Evolutionary conservation across 192 early-diverging fungal species (phyloP), one percentile per base, ranked within the genome.

Genomic region (Entomortierella parvispora): DNA sequence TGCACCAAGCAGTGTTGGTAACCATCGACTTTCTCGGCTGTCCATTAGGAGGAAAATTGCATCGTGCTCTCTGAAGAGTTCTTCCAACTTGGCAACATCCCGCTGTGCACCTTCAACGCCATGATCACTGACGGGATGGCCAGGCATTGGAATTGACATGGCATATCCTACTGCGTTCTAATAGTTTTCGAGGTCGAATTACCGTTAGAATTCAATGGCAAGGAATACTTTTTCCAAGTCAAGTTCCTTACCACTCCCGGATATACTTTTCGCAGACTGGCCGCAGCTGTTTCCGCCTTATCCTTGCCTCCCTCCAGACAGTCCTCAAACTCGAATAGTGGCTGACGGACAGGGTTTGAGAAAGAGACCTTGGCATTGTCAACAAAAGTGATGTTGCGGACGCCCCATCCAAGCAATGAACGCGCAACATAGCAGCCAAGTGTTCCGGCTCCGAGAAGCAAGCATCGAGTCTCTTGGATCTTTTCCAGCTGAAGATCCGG

Each of bases 321-420:
- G 68, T 99, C 97, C 17, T 90, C 89, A 81, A 97, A 99, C 17
- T 82, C 82, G 79, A 94, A 99, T 49, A 99, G 83, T 12, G 97
- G 94, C 67, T 99, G 97, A 10, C 97, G 87, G 14, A 96, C 91
- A 14, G 97, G 97, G 80, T 99, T 99, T 20, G 97, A 99, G 65
- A 94, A 95, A 6, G 95, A 96, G 0, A 99, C 94, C 22, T 82
- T 85, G 43, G 92, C 94, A 67, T 89, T 96, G 74, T 99, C 97
- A 5, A 98, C 90, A 83, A 99, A 95, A 11, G 96, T 96, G 48
- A 99, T 95, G 61, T 93, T 85, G 10, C 95, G 90, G 20, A 98
- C 84, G 48, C 96, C 97, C 97, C 97, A 99, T 34, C 92, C 96
- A 75, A 96, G 58, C 51, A 98, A 83, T 23, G 81, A 85, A 15